Percentiles rank a stretch among this genome's conserved stretches.
Conservation (phyloP, 805 yeast species). For the Kluyveromyces dobzhanskii region DNA sequence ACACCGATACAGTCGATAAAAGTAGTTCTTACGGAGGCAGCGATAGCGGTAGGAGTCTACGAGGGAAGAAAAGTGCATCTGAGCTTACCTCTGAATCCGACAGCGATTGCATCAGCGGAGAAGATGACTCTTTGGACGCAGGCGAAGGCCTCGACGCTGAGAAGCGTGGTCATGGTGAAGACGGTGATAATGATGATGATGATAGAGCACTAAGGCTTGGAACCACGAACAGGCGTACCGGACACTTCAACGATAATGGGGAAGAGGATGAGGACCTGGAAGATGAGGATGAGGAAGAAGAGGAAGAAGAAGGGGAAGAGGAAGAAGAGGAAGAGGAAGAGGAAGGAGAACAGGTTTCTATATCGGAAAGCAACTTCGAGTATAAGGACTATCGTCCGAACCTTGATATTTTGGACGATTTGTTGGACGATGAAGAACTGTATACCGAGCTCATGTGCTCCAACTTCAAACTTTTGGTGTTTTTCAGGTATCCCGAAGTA, state of each 20-base stretch:
- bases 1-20: conserved; percentile 4
- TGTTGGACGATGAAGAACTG: conserved; percentile 68
- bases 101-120: conserved; percentile 19
- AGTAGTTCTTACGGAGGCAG: not conserved
- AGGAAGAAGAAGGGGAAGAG: conserved; percentile 6
- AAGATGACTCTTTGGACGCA: conserved; percentile 17
- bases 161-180: not conserved
- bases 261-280: conserved; percentile 5
- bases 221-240: too few species aligned
- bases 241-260: conserved; percentile 21
- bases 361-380: conserved; percentile 29
- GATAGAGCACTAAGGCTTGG: conserved; percentile 5
- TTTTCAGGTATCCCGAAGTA: conserved; percentile 70
- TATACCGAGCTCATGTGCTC: conserved; percentile 66
- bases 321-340: conserved; percentile 21
- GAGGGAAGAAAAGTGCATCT: conserved; percentile 1
- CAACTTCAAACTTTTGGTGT: conserved; percentile 68
- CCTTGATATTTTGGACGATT: conserved; percentile 40
- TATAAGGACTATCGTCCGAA: conserved; percentile 34
- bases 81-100: not conserved
- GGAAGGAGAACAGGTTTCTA: conserved; percentile 16
- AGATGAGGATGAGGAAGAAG: conserved; percentile 2
- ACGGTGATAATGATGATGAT: conserved; percentile 8
- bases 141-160: conserved; percentile 1
- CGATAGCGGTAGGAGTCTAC: not conserved